Evolutionary conservation across 306 rosid genomes (phyloP), one percentile per base, ranked within the genome.

Genomic region (Pterocarpus santalinus): DNA sequence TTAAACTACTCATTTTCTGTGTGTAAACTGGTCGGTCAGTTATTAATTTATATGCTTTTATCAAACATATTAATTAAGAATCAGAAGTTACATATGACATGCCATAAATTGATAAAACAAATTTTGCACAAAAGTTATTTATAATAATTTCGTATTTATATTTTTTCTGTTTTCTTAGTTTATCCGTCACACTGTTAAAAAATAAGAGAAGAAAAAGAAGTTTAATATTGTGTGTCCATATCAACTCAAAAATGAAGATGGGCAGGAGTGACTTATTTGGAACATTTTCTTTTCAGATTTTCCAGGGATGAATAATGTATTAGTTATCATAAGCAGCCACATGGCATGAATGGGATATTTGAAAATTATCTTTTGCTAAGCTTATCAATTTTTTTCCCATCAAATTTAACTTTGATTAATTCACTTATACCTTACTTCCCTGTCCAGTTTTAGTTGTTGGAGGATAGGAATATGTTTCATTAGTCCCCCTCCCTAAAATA

Each of bases 211-310:
- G 38, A 69, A 28, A 44, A 46, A 22, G 3, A 28, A 5, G 51
- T 44, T 13, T 12, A 34, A 72, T 33, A 34, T 52, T 52, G 53
- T 16, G 53, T 17, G 38, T 28, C 52, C 22, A 22, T 56, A 13
- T 16, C 41, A 13, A 35, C 55, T 33, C 51, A 16, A 28, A 76
- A 35, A 32, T 76, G 36, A 49, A 16, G 72, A 47, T 10, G 32
- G 72, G 17, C 46, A 62, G 70, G 46, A 46, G 36, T 14, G 61
- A 61, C 9, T 28, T n/a, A n/a, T 62, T 51, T 46, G 49, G 5
- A 75, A 61, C 63, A 46, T 75, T 47, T 63, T 52, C 22, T 33
- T 71, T 53, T 38, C 60, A 14, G 63, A 71, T 71, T 71, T 52
- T 51, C 33, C 10, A 46, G 60, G 60, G 60, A 44, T 28, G 75